These are phyloP conservation scores for Dovyalis caffra DNA, from an alignment of 345 rosid genomes.

Conservation along the genomic window DNA sequence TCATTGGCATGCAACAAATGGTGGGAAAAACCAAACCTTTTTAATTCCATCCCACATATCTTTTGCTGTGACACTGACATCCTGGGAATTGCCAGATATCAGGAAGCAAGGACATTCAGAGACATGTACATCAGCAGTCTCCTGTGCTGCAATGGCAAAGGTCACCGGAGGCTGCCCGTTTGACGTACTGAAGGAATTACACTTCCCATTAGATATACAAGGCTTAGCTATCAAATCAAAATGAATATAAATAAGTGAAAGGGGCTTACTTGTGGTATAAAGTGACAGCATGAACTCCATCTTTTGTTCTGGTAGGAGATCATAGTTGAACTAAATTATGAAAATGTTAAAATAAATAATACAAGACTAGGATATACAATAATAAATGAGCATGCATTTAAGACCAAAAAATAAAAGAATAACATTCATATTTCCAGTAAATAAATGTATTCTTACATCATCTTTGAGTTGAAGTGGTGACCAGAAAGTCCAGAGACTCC, in stretches of 20 bases:
- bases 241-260: slow-evolving; percentile 14
- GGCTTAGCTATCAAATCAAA: neutral
- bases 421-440: neutral
- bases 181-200: slow-evolving; percentile 50
- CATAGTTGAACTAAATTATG: neutral
- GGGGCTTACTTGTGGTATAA: slow-evolving; percentile 77
- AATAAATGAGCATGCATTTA: neutral
- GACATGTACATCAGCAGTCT: slow-evolving; percentile 58
- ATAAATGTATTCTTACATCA: slow-evolving; percentile 40
- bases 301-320: slow-evolving; percentile 53
- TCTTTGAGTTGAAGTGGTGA: slow-evolving; percentile 68
- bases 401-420: neutral
- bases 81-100: slow-evolving; percentile 61
- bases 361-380: neutral
- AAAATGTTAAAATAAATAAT: neutral
- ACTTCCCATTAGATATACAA: neutral
- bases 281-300: slow-evolving; percentile 62
- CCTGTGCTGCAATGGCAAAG: slow-evolving; percentile 73
- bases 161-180: slow-evolving; percentile 53
- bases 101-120: slow-evolving; percentile 72
- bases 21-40: slow-evolving; percentile 44
- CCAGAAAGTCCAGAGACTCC: slow-evolving; percentile 86
- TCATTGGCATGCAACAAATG: neutral
- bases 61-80: slow-evolving; percentile 71
- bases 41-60: slow-evolving; percentile 82